Percentiles rank a stretch among this genome's conserved stretches.
Evolutionary conservation across 768 basidiomycete species (phyloP).

Genomic region (Lentinula sp.): DNA sequence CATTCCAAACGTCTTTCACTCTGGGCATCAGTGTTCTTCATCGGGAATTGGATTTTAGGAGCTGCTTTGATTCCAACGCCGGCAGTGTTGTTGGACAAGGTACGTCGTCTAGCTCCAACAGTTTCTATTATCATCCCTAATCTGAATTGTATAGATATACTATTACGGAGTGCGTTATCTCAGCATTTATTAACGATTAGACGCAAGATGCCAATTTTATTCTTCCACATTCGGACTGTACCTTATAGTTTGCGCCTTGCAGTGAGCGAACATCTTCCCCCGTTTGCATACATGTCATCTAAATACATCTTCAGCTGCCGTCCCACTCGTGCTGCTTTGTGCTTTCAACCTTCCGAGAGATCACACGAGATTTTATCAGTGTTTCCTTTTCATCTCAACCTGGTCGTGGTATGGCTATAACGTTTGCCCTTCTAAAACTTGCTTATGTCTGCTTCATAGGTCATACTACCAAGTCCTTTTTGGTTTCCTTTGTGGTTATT

Average conservation of each 20-base stretch:
- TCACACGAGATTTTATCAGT: background rate
- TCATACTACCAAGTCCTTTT: conserved; percentile 9
- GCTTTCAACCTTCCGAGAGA: conserved; percentile 2
- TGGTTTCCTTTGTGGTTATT: conserved; percentile 4
- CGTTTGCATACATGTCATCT: background rate
- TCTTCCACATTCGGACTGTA: background rate
- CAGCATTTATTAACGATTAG: background rate
- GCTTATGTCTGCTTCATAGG: background rate
- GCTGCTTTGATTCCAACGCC: conserved; percentile 4
- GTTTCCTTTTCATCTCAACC: conserved; percentile 1
- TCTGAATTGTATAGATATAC: background rate
- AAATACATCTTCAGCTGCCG: background rate
- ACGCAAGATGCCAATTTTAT: background rate
- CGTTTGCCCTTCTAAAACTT: background rate
- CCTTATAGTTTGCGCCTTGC: conserved; percentile 3
- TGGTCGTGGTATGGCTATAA: background rate
- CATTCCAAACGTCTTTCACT: conserved; percentile 3
- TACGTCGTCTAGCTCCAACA: background rate
- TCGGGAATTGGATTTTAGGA: conserved; percentile 5
- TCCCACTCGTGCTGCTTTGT: background rate
- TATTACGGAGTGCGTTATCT: conserved; percentile 3
- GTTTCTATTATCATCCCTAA: background rate
- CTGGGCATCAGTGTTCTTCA: conserved; percentile 5
- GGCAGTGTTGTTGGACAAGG: conserved; percentile 3
- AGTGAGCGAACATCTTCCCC: background rate